These are phyloP conservation scores for Mortierella sp. DNA, from an alignment of 371 early-diverging fungal species.

Conservation along the genomic window DNA sequence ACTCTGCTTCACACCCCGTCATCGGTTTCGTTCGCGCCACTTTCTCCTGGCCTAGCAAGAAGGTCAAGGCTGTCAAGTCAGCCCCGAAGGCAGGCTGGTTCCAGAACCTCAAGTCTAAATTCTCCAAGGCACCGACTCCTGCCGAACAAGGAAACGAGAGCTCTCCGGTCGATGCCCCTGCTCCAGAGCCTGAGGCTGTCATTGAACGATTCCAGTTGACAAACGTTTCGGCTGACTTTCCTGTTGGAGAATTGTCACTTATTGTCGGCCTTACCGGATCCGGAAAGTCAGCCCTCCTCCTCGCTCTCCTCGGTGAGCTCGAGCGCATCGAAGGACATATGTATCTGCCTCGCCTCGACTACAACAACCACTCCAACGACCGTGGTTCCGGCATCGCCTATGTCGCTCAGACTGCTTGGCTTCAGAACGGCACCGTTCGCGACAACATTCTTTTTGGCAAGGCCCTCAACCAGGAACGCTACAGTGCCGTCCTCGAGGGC, in stretches of 20 bases:
- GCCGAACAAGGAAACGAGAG: not conserved
- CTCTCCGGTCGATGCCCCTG: slow-evolving; percentile 7
- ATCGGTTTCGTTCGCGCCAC: slow-evolving; percentile 69
- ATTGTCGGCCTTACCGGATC: slow-evolving; percentile 86
- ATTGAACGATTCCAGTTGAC: slow-evolving; percentile 62
- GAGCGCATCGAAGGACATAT: slow-evolving; percentile 61
- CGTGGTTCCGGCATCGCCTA: slow-evolving; percentile 75
- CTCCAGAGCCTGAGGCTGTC: slow-evolving; percentile 18
- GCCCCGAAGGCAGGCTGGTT: slow-evolving; percentile 22
- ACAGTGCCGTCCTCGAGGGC: slow-evolving; percentile 72
- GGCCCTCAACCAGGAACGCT: slow-evolving; percentile 72
- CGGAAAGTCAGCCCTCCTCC: slow-evolving; percentile 83
- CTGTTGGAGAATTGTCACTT: slow-evolving; percentile 75
- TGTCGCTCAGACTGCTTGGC: slow-evolving; percentile 90
- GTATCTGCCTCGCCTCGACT: slow-evolving; percentile 64
- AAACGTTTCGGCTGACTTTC: slow-evolving; percentile 70
- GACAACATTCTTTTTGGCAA: slow-evolving; percentile 91
- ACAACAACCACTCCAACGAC: slow-evolving; percentile 31
- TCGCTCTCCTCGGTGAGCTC: slow-evolving; percentile 72
- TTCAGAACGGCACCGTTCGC: slow-evolving; percentile 85
- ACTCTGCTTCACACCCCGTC: slow-evolving; percentile 4
- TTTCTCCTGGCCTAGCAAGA: slow-evolving; percentile 63
- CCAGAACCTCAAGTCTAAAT: slow-evolving; percentile 37
- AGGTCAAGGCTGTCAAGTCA: slow-evolving; percentile 10
- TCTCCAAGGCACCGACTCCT: slow-evolving; percentile 18